Evolutionary conservation across 257 asterid species (phyloP).

Genomic region (Verbascum thapsus): DNA sequence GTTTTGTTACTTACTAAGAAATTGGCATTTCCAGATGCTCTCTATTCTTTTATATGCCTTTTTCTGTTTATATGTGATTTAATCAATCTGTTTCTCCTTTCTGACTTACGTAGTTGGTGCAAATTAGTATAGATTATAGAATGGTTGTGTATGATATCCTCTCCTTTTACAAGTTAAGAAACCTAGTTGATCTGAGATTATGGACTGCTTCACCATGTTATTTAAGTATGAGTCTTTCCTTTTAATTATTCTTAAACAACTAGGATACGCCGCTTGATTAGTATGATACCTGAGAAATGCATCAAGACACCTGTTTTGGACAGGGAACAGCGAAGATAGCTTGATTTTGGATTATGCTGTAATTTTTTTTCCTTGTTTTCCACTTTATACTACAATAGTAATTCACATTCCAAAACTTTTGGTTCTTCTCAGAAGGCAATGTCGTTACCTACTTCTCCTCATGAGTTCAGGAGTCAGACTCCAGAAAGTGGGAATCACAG

Average conservation of each 20-base stretch:
- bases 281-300: slow-evolving; percentile 12
- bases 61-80: not conserved
- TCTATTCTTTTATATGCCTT: slow-evolving; percentile 3
- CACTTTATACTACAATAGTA: slow-evolving; percentile 11
- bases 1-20: slow-evolving; percentile 12
- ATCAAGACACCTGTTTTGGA: not conserved
- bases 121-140: not conserved
- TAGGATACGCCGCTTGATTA: too few relatives aligned
- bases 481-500: slow-evolving; percentile 42
- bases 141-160: too few relatives aligned
- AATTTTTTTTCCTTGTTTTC: slow-evolving; percentile 3
- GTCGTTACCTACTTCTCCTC: slow-evolving; percentile 72
- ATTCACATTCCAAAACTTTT: slow-evolving; percentile 7
- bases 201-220: too few relatives aligned
- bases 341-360: not conserved
- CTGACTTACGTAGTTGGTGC: not conserved
- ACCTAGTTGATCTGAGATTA: too few relatives aligned
- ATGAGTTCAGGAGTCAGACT: slow-evolving; percentile 55
- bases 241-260: too few relatives aligned
- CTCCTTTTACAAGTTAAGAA: too few relatives aligned
- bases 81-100: slow-evolving; percentile 4
- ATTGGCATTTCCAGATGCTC: not conserved
- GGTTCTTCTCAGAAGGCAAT: slow-evolving; percentile 36
- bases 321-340: not conserved
- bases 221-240: too few relatives aligned